Conservation (phyloP, 169 alveolate genomes). For the Plasmodium inui region DNA sequence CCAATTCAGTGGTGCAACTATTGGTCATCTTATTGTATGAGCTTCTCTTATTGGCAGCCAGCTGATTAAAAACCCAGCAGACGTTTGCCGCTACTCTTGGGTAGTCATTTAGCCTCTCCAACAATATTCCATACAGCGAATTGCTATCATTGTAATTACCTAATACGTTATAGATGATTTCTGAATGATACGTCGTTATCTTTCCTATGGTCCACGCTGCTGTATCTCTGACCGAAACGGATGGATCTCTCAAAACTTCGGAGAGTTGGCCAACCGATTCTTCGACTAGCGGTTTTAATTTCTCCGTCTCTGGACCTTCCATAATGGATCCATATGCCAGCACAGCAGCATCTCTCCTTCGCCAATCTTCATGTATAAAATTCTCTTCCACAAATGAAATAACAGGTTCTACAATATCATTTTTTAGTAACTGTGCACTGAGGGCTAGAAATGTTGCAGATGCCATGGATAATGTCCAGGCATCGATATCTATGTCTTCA, state of each 20-base stretch:
- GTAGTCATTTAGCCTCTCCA: conserved; percentile 81
- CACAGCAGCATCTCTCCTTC: conserved; percentile 94
- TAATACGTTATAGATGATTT: conserved; percentile 85
- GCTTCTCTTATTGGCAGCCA: conserved; percentile 79
- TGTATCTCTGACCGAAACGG: conserved; percentile 94
- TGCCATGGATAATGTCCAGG: conserved; percentile 95
- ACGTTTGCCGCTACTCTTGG: conserved; percentile 87
- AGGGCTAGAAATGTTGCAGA: conserved; percentile 93
- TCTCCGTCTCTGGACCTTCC: conserved; percentile 94
- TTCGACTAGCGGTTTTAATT: conserved; percentile 88
- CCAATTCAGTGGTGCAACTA: conserved; percentile 70
- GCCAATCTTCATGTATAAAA: conserved; percentile 91
- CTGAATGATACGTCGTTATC: conserved; percentile 91
- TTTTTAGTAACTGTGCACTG: conserved; percentile 92
- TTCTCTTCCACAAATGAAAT: conserved; percentile 90
- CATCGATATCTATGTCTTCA: conserved; percentile 89
- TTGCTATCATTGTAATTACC: conserved; percentile 82
- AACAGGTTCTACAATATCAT: conserved; percentile 91
- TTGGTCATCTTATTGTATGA: conserved; percentile 50
- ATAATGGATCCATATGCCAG: conserved; percentile 92
- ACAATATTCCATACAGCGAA: conserved; percentile 80
- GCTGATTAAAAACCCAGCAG: conserved; percentile 83
- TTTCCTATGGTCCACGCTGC: conserved; percentile 95
- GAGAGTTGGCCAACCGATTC: conserved; percentile 89
- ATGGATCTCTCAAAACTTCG: conserved; percentile 89